A percentile compares a stretch with the other conserved stretches of the same genome.
These are phyloP conservation scores for Amanita pallidorosea DNA, from an alignment of 768 basidiomycete genomes.

Conservation along the genomic window DNA sequence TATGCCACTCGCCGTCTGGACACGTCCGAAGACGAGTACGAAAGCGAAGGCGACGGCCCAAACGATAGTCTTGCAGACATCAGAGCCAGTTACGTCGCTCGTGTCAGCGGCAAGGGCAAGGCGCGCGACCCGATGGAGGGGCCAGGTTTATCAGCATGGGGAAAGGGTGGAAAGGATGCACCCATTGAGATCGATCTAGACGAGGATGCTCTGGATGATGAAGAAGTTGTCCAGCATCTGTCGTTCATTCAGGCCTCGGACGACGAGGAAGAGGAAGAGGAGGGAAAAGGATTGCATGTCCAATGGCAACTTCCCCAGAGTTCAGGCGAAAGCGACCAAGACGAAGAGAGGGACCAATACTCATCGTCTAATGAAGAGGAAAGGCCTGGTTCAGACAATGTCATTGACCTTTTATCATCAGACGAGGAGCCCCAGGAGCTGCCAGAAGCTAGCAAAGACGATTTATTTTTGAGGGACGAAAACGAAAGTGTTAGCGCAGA, in stretches of 20 bases:
- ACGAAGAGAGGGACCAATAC: neutral
- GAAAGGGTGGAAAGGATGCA: conserved; percentile 20
- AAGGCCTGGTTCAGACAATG: conserved; percentile 14
- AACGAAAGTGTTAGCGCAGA: neutral
- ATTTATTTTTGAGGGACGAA: neutral
- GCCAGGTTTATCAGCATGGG: conserved; percentile 32
- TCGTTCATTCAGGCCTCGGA: conserved; percentile 5
- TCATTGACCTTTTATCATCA: conserved; percentile 8
- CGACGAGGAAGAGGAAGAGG: conserved; percentile 1
- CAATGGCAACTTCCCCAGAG: conserved; percentile 1
- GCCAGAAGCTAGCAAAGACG: neutral
- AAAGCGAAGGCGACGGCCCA: conserved; percentile 20
- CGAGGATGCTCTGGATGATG: conserved; percentile 4
- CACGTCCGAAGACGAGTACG: conserved; percentile 12
- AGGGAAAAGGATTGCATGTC: neutral
- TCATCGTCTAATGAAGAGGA: conserved; percentile 22
- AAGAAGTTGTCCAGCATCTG: conserved; percentile 4
- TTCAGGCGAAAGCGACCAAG: neutral
- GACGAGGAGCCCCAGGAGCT: conserved; percentile 17
- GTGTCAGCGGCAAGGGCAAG: conserved; percentile 36
- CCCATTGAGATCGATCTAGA: conserved; percentile 34
- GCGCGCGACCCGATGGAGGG: conserved; percentile 53
- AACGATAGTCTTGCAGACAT: conserved; percentile 51
- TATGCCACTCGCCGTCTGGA: conserved; percentile 5
- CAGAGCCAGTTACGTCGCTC: conserved; percentile 30